phyloP scores from a whole-genome alignment of 2,329 filamentous ascomycete genomes.

The Ophiosphaerella narmari region DNA sequence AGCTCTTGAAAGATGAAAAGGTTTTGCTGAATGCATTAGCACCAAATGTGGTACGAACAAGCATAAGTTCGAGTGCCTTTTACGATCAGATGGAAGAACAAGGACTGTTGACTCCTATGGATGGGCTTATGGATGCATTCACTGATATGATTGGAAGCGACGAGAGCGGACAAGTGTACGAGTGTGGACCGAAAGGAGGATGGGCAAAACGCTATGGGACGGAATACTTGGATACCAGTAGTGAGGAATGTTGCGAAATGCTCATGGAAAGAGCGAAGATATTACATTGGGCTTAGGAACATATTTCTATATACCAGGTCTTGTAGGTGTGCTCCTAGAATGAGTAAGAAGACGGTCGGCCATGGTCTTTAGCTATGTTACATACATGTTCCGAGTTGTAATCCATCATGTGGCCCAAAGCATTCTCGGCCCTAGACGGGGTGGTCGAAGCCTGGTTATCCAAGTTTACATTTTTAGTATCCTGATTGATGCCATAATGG shows the following conservation, averaged over 20 bases:
- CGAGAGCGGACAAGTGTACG: conserved; percentile 49
- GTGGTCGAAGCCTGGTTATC: too few relatives aligned
- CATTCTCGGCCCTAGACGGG: too few relatives aligned
- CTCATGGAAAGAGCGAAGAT: conserved; percentile 4
- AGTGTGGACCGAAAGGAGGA: conserved; percentile 47
- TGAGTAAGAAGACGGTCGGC: too few relatives aligned
- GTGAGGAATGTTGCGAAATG: conserved; percentile 18
- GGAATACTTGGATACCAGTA: conserved; percentile 40
- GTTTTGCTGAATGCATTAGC: conserved; percentile 52
- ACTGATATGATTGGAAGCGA: conserved; percentile 39
- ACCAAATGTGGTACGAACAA: conserved; percentile 49
- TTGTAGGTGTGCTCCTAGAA: too few relatives aligned
- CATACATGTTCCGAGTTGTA: neutral
- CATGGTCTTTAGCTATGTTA: neutral
- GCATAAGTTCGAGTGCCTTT: conserved; percentile 45
- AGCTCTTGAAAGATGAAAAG: conserved; percentile 44
- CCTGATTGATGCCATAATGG: too few relatives aligned
- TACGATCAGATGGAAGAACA: conserved; percentile 45
- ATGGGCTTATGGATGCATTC: conserved; percentile 48
- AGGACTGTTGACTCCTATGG: conserved; percentile 47
- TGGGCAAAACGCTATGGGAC: conserved; percentile 30
- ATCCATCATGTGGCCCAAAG: too few relatives aligned
- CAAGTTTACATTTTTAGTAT: too few relatives aligned
- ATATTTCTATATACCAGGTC: too few relatives aligned
- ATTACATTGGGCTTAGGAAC: conserved; percentile 4